A percentile compares a stretch with the other conserved stretches of the same genome.
phyloP scores from a whole-genome alignment of 179 eudicot species.

The Silene coronaria region DNA sequence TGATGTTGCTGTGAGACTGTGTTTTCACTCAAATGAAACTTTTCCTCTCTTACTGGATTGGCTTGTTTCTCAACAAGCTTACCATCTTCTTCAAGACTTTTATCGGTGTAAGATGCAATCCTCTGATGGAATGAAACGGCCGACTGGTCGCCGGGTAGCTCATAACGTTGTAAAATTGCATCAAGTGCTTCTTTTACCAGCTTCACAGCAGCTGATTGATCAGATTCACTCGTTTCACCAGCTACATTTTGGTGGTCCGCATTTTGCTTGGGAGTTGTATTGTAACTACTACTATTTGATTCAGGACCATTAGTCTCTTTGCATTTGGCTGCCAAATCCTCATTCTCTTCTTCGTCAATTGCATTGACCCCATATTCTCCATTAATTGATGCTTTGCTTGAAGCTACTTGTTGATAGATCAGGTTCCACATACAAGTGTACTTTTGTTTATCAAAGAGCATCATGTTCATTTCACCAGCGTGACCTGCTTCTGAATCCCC shows the following conservation, averaged over 20 bases:
- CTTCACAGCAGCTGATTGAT: slow-evolving; percentile 45
- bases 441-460: slow-evolving; percentile 38
- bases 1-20: slow-evolving; percentile 8
- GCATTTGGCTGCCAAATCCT: slow-evolving; percentile 5
- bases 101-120: slow-evolving; percentile 18
- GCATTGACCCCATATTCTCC: slow-evolving; percentile 12
- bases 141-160: slow-evolving; percentile 46
- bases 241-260: slow-evolving; percentile 16
- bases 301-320: slow-evolving; percentile 10
- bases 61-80: slow-evolving; percentile 3
- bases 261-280: slow-evolving; percentile 14
- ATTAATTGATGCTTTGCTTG: slow-evolving; percentile 24
- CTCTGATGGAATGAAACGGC: slow-evolving; percentile 18
- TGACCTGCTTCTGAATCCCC: slow-evolving; percentile 22
- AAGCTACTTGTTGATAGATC: slow-evolving; percentile 58
- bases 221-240: slow-evolving; percentile 21
- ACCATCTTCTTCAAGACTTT: slow-evolving; percentile 7
- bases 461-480: slow-evolving; percentile 21
- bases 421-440: slow-evolving; percentile 71
- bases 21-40: slow-evolving; percentile 3
- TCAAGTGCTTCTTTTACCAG: slow-evolving; percentile 69
- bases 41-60: slow-evolving; percentile 15
- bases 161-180: slow-evolving; percentile 56
- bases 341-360: slow-evolving; percentile 16
- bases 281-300: slow-evolving; percentile 16